These are phyloP conservation scores for Globisporangium sylvaticum DNA, from an alignment of 352 stramenopile genomes.

Conservation along the genomic window DNA sequence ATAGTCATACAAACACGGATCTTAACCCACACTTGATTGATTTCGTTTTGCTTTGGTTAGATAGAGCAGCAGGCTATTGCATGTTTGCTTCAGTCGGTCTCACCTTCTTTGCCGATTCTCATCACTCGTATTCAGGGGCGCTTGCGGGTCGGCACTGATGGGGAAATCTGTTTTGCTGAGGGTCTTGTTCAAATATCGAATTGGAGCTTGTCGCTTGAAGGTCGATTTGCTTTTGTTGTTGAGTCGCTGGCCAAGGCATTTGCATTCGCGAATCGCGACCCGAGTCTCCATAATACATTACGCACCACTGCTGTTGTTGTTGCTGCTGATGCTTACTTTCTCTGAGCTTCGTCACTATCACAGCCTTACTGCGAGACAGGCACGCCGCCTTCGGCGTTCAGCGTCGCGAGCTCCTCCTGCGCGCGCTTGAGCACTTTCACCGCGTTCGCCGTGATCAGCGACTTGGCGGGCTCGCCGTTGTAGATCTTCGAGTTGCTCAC, in stretches of 20 bases:
- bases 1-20: too few species aligned
- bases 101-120: too few species aligned
- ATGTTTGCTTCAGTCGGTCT: neutral
- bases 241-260: neutral
- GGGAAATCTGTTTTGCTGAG: too few species aligned
- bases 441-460: constrained; percentile 73
- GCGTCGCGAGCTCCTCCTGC: constrained; percentile 65
- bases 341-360: neutral
- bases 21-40: neutral
- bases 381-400: constrained; percentile 29
- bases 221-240: neutral
- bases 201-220: neutral
- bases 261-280: neutral
- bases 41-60: neutral
- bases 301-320: neutral
- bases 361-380: neutral
- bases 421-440: constrained; percentile 70
- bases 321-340: neutral
- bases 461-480: constrained; percentile 67
- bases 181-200: too few species aligned
- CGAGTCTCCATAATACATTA: neutral
- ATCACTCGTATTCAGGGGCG: too few species aligned
- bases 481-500: constrained; percentile 83
- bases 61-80: neutral
- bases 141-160: too few species aligned